Evolutionary conservation across 1,284 basidiomycete genomes (phyloP), one percentile per base, ranked within the genome.

Genomic region (Vanrija sp.): DNA sequence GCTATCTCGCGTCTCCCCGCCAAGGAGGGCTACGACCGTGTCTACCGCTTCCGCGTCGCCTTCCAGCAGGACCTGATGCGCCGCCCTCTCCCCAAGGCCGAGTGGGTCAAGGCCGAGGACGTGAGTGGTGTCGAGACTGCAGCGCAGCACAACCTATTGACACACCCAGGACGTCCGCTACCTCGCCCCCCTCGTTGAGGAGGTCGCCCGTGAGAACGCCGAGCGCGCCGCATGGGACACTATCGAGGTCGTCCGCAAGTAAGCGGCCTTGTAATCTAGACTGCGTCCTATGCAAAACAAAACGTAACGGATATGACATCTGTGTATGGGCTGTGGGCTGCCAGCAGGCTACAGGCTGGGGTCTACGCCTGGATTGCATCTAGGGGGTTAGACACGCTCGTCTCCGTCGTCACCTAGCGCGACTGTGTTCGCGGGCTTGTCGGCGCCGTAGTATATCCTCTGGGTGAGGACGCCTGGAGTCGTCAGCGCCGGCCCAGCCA

Each of bases 191-290:
- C 83, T 88, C 72, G 84, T 98, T 50, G 68, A 82, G 65, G 84
- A 88, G 52, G 86, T 96, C 58, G 80, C 80, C 66, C 81, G 81
- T 64, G 93, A 97, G 80, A 82, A 89, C 58, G 73, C 79, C 38
- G 96, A 98, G 82, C 84, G 93, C 67, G 77, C 74, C 54, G 81
- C 83, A 61, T 98, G 91, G 90, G 94, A 98, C 80, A 86, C 82
- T 58, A 75, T 89, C 68, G 59, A 63, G 46, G 72, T 78, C 54
- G 71, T 72, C 64, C 63, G 65, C 63, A 71, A 70, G 68, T 34
- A 34, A 34, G 10, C 29, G 29, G 12, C 29, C 29, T 10, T 9
- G 29, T 34, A 34, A 34, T 34, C 29, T 34, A 34, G 29, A 34
- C 29, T 34, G 29, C 29, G 29, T 34, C 29, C 29, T 34, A 55